Evolutionary conservation across 192 early-diverging fungal species (phyloP).

Genomic region (Coemansia sp.): DNA sequence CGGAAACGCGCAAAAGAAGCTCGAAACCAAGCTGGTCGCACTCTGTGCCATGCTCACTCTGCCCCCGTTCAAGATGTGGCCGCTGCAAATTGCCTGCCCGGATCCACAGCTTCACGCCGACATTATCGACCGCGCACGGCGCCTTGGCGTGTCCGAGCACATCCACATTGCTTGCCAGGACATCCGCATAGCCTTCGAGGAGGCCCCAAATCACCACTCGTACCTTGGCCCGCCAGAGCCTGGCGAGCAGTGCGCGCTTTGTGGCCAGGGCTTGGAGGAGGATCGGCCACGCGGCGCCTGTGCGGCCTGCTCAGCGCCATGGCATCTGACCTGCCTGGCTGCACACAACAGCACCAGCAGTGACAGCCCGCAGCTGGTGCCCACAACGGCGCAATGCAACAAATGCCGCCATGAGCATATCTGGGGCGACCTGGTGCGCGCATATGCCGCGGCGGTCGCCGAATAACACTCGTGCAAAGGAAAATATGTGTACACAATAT

Average conservation of each 20-base stretch:
- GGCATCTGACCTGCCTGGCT: slow-evolving; percentile 41
- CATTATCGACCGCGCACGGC: slow-evolving; percentile 5
- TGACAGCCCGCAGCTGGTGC: slow-evolving; percentile 16
- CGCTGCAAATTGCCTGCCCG: slow-evolving; percentile 27
- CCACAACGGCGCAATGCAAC: slow-evolving; percentile 20
- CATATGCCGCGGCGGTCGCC: slow-evolving; percentile 5
- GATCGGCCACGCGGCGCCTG: slow-evolving; percentile 35
- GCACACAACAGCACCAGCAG: not conserved
- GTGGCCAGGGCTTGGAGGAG: slow-evolving; percentile 10
- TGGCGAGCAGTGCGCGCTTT: slow-evolving; percentile 25
- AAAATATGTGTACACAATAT: too few relatives aligned
- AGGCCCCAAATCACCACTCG: not conserved
- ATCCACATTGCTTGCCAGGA: slow-evolving; percentile 8
- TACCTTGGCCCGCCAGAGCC: slow-evolving; percentile 39
- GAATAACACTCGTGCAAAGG: not conserved
- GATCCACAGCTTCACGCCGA: slow-evolving; percentile 10
- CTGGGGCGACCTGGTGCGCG: slow-evolving; percentile 35
- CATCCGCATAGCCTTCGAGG: slow-evolving; percentile 19
- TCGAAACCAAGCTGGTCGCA: slow-evolving; percentile 36
- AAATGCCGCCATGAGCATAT: slow-evolving; percentile 9
- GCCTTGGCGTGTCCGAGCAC: slow-evolving; percentile 15
- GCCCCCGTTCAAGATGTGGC: slow-evolving; percentile 42
- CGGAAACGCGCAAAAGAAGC: slow-evolving; percentile 28
- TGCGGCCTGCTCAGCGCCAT: slow-evolving; percentile 15
- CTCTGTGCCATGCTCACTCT: slow-evolving; percentile 30